Evolutionary conservation across 768 basidiomycete species (phyloP), one percentile per base, ranked within the genome.

Genomic region (Rhodotorula diobovata): DNA sequence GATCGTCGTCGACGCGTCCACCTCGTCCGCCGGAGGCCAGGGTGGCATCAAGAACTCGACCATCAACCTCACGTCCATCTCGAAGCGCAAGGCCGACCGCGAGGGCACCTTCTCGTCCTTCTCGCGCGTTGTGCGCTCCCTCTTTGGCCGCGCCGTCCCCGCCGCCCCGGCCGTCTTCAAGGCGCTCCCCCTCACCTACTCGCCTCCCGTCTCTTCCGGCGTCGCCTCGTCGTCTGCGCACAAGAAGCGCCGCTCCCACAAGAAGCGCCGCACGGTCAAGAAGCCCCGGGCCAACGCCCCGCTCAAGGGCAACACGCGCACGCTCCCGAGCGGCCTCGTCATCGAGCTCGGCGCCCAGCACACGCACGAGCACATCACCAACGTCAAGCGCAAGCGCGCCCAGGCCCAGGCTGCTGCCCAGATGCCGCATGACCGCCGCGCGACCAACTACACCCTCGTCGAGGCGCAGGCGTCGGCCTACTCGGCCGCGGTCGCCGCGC

Each of bases 61-160:
- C 57, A 53, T 74, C 72, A 74, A 74, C 68, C 54, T 74, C n/a
- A 74, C 72, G 45, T 63, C 66, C 58, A 60, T 74, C 57, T 74
- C 72, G 63, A 57, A 21, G 48, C 25, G 37, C 62, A 10, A 5
- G 41, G 11, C 20, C 30, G 30, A 51, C 35, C 60, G 54, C n/a
- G 48, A 51, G 28, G 39, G 58, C 39, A 65, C 68, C 43, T 54
- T 69, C 34, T 46, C 65, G 16, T n/a, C 61, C 43, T 67, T 73
- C 51, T 56, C 72, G 30, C 67, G 64, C 56, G 67, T 66, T 51
- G 61, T 73, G n/a, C 72, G 72, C 28, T 73, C 72, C 61, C 43
- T 73, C 56, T 73, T 73, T 45, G 63, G 59, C 37, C 46, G 46
- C 61, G 32, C 34, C 46, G 35, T 48, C 61, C 28, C 65, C 35